Base-by-base conservation (phyloP, 352 stramenopile genomes). In the Blastocystis sp. region DNA sequence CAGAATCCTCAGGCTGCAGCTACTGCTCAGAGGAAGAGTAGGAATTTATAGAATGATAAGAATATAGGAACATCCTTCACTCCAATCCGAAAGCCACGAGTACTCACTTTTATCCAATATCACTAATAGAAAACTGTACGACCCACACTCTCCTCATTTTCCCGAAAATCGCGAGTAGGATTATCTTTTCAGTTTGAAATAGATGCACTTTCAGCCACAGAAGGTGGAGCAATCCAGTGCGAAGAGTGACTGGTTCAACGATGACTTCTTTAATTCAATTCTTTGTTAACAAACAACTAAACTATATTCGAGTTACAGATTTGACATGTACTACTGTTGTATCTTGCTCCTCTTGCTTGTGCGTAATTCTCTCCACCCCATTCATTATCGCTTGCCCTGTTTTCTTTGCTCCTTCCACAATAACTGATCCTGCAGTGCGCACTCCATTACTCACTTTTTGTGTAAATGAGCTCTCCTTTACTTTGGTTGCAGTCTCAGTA, bases 171-270 rank as follows among this genome's bases (percentile, higher is more conserved):
- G 30, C 59, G 63, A 30, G 73, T 85, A 68, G 8, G 18, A 26
- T 34, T 47, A 11, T 50, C 20, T 8, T 3, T 11, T 2, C 34
- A 18, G 6, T n/a, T 30, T 16, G 30, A 68, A 30, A 37, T 50
- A 85, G 73, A 26, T 85, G 3, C 47, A 65, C 3, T 85, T 85
- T 34, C 26, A 85, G 73, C 73, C 73, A 1, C 43, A 66, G 37
- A 59, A 62, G 37, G 34, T 53, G 3, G 43, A 39, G n/a, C 6
- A 47, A 55, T 66, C 8, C 34, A 11, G 18, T 18, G 39, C 50
- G 45, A 85, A 85, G 41, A 30, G 73, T 20, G 73, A 85, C 73
- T 85, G 73, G 73, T 85, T 85, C 63, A 66, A 65, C 20, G 73
- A 85, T 45, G 73, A 85, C 39, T 85, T 85, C 73, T 85, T 85